phyloP scores from a whole-genome alignment of 495 filamentous ascomycete genomes.

The Penicillium ochrochloron region DNA sequence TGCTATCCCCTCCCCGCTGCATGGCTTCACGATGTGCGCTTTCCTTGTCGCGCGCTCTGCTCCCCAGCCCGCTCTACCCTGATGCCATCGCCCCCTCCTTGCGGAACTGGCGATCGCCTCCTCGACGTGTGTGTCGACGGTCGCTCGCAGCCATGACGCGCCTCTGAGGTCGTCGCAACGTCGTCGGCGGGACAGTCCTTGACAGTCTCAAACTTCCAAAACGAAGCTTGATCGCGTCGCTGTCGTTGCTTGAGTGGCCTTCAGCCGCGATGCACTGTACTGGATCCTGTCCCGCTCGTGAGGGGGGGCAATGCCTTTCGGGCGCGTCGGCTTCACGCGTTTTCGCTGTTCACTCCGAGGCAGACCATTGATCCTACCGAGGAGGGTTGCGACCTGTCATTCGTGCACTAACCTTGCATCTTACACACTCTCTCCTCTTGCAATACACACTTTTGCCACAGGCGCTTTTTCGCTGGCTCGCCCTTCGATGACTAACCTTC shows the following conservation, averaged over 20 bases:
- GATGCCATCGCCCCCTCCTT: background rate
- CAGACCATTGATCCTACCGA: slow-evolving; percentile 22
- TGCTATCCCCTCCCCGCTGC: slow-evolving; percentile 16
- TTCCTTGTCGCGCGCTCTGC: slow-evolving; percentile 12
- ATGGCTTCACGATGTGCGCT: slow-evolving; percentile 11
- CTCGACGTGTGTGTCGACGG: slow-evolving; percentile 30
- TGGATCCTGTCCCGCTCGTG: slow-evolving; percentile 10
- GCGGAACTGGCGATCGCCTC: slow-evolving; percentile 17
- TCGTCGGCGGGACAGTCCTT: slow-evolving; percentile 3
- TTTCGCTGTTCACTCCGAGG: slow-evolving; percentile 28
- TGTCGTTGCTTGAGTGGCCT: background rate
- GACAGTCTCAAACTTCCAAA: background rate
- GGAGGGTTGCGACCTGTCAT: slow-evolving; percentile 17
- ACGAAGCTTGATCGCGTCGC: slow-evolving; percentile 5
- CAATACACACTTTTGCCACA: background rate
- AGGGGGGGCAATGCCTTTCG: slow-evolving; percentile 5
- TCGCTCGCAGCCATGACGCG: slow-evolving; percentile 42
- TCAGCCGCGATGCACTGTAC: slow-evolving; percentile 1
- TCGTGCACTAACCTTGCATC: slow-evolving; percentile 9
- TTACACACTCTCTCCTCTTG: background rate
- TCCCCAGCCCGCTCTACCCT: background rate
- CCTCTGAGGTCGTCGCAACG: slow-evolving; percentile 28
- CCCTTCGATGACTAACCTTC: slow-evolving; percentile 29
- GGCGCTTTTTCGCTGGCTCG: slow-evolving; percentile 12
- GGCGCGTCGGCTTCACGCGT: slow-evolving; percentile 41